These are phyloP conservation scores for Choiromyces venosus DNA, from an alignment of 495 filamentous ascomycete genomes.

Conservation along the genomic window DNA sequence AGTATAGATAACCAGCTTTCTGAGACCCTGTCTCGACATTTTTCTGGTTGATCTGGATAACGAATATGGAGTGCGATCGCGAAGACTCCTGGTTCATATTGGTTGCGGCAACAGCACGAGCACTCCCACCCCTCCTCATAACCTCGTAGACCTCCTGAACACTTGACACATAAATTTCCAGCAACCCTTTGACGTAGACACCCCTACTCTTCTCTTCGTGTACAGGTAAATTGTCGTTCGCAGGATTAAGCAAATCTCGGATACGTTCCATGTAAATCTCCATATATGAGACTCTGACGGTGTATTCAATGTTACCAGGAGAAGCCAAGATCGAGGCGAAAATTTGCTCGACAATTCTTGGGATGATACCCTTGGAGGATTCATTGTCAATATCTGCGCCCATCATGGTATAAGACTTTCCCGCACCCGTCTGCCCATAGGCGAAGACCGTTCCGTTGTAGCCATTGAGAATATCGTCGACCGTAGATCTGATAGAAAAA, in stretches of 20 bases:
- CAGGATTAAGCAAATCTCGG: constrained; percentile 81
- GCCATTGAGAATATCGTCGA: constrained; percentile 95
- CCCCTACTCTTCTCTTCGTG: constrained; percentile 96
- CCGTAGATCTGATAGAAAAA: constrained; percentile 90
- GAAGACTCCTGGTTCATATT: constrained; percentile 99
- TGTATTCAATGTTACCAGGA: constrained; percentile 93
- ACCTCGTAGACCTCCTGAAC: constrained; percentile 95
- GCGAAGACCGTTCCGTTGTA: constrained; percentile 99
- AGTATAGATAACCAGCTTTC: constrained; percentile 92
- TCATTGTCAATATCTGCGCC: constrained; percentile 84
- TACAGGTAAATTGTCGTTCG: constrained; percentile 92
- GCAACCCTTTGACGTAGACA: constrained; percentile 92
- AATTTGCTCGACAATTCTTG: constrained; percentile 95
- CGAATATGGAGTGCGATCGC: constrained; percentile 96
- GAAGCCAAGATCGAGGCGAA: constrained; percentile 89
- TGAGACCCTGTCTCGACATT: constrained; percentile 94
- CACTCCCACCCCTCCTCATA: constrained; percentile 83
- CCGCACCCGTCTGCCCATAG: constrained; percentile 96
- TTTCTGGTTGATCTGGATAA: constrained; percentile 95
- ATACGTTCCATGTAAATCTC: constrained; percentile 99
- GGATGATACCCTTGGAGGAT: constrained; percentile 83
- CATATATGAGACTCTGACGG: constrained; percentile 97
- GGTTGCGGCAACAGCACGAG: constrained; percentile 91
- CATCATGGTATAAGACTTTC: constrained; percentile 99
- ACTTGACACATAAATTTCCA: constrained; percentile 93